These are phyloP conservation scores for Cyclotella atomus DNA, from an alignment of 108 stramenopile species.

Conservation along the genomic window DNA sequence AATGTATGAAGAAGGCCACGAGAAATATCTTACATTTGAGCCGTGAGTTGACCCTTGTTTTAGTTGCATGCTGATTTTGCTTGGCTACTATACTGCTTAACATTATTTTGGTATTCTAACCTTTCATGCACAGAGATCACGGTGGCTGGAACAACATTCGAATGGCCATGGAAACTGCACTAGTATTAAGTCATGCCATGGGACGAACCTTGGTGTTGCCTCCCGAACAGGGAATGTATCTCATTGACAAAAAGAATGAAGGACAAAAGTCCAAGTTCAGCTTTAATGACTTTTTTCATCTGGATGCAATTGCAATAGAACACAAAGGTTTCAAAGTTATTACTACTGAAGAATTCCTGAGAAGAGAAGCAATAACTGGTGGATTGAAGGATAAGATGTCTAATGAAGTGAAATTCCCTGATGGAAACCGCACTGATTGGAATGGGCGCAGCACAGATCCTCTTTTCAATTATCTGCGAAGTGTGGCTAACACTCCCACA, in stretches of 20 bases:
- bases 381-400: conserved; percentile 48
- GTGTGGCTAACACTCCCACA: conserved; percentile 39
- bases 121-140: too few relatives aligned
- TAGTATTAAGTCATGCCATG: conserved; percentile 86
- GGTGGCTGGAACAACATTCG: conserved; percentile 39
- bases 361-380: conserved; percentile 52
- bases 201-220: conserved; percentile 93
- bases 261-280: conserved; percentile 54
- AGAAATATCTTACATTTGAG: conserved; percentile 87
- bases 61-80: too few relatives aligned
- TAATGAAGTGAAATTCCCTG: conserved; percentile 57
- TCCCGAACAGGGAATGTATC: conserved; percentile 84
- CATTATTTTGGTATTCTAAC: too few relatives aligned
- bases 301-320: conserved; percentile 62
- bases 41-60: too few relatives aligned
- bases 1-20: conserved; percentile 44
- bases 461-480: conserved; percentile 53
- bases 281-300: conserved; percentile 82
- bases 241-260: conserved; percentile 54
- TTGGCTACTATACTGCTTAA: too few relatives aligned
- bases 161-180: conserved; percentile 76
- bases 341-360: conserved; percentile 82
- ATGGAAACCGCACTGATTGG: conserved; percentile 68
- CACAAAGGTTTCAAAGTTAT: conserved; percentile 68
- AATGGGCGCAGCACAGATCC: neutral